Percentiles rank a stretch among this genome's conserved stretches.
Evolutionary conservation across 176 grass and related monocot genomes (phyloP).

Genomic region (Raddia distichophylla): DNA sequence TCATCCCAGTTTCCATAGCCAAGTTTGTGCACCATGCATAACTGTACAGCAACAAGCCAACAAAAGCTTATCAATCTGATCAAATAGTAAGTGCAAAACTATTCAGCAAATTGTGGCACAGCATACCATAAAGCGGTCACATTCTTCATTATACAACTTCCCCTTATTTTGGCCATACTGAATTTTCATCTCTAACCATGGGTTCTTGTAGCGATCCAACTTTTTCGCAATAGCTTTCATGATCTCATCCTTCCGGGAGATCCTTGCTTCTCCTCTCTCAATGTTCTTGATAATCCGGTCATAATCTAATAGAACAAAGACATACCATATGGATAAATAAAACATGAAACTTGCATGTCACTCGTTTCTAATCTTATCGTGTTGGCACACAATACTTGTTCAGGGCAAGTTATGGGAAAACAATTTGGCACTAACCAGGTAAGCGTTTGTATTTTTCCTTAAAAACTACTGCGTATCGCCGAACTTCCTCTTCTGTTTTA

Average conservation of each 20-base stretch:
- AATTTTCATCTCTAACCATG: constrained; percentile 84
- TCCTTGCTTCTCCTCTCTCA: constrained; percentile 82
- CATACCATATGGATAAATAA: constrained; percentile 29
- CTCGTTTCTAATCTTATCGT: neutral
- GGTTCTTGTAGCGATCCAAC: constrained; percentile 75
- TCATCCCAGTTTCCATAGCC: constrained; percentile 88
- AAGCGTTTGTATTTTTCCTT: constrained; percentile 79
- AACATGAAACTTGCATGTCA: neutral
- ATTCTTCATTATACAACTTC: constrained; percentile 83
- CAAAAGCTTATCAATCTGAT: neutral
- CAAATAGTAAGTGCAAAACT: neutral
- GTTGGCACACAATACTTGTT: constrained; percentile 4
- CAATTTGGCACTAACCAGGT: constrained; percentile 50
- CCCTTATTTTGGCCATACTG: constrained; percentile 85
- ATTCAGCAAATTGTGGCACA: neutral
- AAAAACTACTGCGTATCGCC: constrained; percentile 66
- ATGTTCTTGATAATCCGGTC: constrained; percentile 79
- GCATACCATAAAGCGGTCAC: constrained; percentile 82
- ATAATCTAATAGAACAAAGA: constrained; percentile 50
- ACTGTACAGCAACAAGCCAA: constrained; percentile 39
- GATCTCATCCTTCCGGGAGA: constrained; percentile 85
- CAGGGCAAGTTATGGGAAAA: constrained; percentile 20
- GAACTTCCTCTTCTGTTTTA: neutral
- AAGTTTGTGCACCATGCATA: constrained; percentile 81
- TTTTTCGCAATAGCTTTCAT: constrained; percentile 78